Base-by-base conservation (phyloP, 345 rosid species). In the Gossypium sturtianum region DNA sequence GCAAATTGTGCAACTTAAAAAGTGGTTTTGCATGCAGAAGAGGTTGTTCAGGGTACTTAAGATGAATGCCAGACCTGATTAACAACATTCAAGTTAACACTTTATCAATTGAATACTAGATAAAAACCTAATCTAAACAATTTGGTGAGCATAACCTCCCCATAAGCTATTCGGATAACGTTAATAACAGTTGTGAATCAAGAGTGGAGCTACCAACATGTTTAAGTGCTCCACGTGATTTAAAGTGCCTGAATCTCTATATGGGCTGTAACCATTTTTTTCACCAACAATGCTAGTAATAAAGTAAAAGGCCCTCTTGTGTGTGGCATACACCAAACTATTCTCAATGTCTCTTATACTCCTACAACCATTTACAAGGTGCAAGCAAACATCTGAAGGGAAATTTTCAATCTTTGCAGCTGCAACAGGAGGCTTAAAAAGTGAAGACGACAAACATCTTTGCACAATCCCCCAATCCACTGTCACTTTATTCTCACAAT, bases 1-100 rank as follows among this genome's bases (percentile, higher is more conserved):
- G 90, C 89, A 94, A 86, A 86, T 94, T 92, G 83, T 74, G 95
- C 86, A 92, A 77, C 72, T 13, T 54, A 87, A 76, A 85, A 75
- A 94, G 86, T 23, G 89, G 97, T 78, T 94, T 94, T 72, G 86
- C 90, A 29, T 12, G 92, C 76, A 92, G 83, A 84, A 94, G 93
- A 74, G 86, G 86, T 81, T 92, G 97, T 66, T 29, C 56, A 17
- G 97, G 94, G 80, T 78, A 77, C 78, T 84, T 77, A 71, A 94
- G 97, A 70, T 79, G 74, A 79, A 90, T 83, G 69, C 77, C 83
- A 73, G 71, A 86, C 91, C 98, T 92, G 82, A 76, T 82, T 68
- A 49, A 74, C 73, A 78, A 41, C 79, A 83, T 48, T 43, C 17
- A 76, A 70, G 78, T 73, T 15, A 76, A 45, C 69, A 75, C 41